These are phyloP conservation scores for Pythium sp. DNA, from an alignment of 352 stramenopile genomes.

Conservation along the genomic window DNA sequence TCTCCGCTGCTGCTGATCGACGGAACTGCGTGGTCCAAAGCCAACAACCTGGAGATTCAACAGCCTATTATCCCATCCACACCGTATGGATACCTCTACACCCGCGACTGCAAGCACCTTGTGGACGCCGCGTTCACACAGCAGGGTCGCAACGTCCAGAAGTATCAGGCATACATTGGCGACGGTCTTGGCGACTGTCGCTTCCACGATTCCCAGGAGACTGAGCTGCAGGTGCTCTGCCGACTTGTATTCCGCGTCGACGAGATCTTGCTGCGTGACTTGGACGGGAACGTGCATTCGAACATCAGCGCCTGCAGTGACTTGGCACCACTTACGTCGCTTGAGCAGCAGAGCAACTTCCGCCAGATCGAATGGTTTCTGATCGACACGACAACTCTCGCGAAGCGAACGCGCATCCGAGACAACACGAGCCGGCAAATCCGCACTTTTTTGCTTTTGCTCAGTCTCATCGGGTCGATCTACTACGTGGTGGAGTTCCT, in stretches of 20 bases:
- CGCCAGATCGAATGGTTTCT: constrained; percentile 37
- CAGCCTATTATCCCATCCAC: constrained; percentile 13
- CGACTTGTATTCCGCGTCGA: constrained; percentile 29
- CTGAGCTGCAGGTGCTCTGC: constrained; percentile 31
- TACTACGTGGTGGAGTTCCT: constrained; percentile 38
- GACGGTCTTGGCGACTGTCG: constrained; percentile 33
- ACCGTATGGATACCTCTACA: constrained; percentile 40
- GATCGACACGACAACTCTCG: constrained; percentile 23
- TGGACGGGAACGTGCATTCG: constrained; percentile 21
- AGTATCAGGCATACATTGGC: constrained; percentile 40
- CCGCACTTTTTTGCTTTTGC: constrained; percentile 30
- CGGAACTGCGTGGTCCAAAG: constrained; percentile 31
- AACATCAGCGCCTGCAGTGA: constrained; percentile 21
- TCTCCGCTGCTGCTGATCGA: constrained; percentile 32
- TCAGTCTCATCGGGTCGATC: constrained; percentile 32
- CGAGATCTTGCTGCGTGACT: constrained; percentile 27
- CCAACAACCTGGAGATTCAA: constrained; percentile 1
- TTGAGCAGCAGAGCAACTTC: constrained; percentile 23
- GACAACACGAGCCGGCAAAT: constrained; percentile 43
- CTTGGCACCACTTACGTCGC: background rate
- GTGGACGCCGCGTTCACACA: constrained; percentile 28
- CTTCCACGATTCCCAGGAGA: constrained; percentile 42
- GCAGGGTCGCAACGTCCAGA: constrained; percentile 39
- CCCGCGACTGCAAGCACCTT: constrained; percentile 24
- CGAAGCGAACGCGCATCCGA: constrained; percentile 30